Percentiles rank a stretch among this genome's conserved stretches.
phyloP scores from a whole-genome alignment of 2,329 filamentous ascomycete genomes.

The Calonectria fujianensis region DNA sequence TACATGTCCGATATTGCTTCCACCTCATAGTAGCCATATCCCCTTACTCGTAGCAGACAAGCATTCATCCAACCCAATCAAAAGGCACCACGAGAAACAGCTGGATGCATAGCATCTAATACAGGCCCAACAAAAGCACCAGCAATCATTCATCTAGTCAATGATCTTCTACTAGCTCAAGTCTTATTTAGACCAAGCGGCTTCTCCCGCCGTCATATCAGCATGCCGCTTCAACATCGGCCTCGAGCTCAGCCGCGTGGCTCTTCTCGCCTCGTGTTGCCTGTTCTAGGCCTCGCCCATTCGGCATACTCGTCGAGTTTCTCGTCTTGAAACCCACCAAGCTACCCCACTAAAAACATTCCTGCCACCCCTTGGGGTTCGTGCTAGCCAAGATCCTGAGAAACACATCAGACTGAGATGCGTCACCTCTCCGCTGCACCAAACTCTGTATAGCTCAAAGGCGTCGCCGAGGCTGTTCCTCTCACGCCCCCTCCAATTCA shows the following conservation, averaged over 20 bases:
- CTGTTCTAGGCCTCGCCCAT: slow-evolving; percentile 1
- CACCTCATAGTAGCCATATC: neutral
- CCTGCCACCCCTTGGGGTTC: neutral
- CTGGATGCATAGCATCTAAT: neutral
- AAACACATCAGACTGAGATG: neutral
- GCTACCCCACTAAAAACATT: neutral
- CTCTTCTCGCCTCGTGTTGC: neutral
- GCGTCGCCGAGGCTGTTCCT: slow-evolving; percentile 10
- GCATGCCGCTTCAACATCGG: neutral
- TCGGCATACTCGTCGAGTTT: slow-evolving; percentile 1
- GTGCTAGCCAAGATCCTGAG: neutral
- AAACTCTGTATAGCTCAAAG: slow-evolving; percentile 11
- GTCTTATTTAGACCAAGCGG: neutral
- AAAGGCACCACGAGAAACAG: neutral
- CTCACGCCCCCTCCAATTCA: slow-evolving; percentile 9
- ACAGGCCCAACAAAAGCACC: neutral
- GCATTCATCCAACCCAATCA: neutral
- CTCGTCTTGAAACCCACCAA: neutral
- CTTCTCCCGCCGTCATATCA: neutral
- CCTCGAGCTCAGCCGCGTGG: neutral
- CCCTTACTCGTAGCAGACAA: neutral
- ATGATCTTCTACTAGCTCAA: neutral
- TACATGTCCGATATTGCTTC: too few species aligned
- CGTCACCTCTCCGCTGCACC: neutral
- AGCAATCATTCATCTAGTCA: neutral